Percentiles rank a stretch among this genome's conserved stretches.
Conservation (phyloP, 306 rosid genomes). For the Medicago arabica region DNA sequence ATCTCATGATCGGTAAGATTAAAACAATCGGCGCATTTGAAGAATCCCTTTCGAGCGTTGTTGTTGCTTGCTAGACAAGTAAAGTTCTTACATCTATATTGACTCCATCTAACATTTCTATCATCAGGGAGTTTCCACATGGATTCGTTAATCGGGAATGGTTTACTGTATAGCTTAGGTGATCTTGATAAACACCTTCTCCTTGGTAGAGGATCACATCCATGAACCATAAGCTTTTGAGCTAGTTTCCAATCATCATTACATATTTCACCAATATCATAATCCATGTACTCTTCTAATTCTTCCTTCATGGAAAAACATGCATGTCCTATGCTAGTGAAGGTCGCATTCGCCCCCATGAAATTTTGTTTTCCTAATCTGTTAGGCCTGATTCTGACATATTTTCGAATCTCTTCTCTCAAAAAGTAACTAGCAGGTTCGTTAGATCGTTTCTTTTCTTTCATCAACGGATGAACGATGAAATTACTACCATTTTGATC, state of each 20-base stretch:
- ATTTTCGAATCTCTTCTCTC: conserved; percentile 75
- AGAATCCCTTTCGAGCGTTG: conserved; percentile 59
- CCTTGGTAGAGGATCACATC: conserved; percentile 83
- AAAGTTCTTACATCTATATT: conserved; percentile 72
- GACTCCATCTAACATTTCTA: conserved; percentile 80
- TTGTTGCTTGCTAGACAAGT: conserved; percentile 58
- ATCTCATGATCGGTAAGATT: conserved; percentile 65
- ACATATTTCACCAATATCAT: conserved; percentile 78
- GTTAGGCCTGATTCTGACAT: conserved; percentile 70
- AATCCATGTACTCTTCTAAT: conserved; percentile 80
- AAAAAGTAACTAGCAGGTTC: conserved; percentile 67
- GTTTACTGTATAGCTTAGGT: conserved; percentile 59
- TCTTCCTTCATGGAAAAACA: conserved; percentile 71
- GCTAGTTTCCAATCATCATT: conserved; percentile 84
- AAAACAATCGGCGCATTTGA: conserved; percentile 81
- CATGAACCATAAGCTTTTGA: conserved; percentile 83
- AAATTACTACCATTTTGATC: neutral
- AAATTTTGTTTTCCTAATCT: conserved; percentile 74
- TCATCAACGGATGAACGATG: conserved; percentile 52
- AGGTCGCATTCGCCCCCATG: conserved; percentile 85
- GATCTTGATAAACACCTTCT: conserved; percentile 72
- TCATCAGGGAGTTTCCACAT: conserved; percentile 77
- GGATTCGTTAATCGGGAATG: conserved; percentile 58
- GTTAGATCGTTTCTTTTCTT: conserved; percentile 46
- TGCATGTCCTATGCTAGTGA: conserved; percentile 79